Evolutionary conservation across 1,139 yeast species (phyloP).

Genomic region (Debaryomyces sp.): DNA sequence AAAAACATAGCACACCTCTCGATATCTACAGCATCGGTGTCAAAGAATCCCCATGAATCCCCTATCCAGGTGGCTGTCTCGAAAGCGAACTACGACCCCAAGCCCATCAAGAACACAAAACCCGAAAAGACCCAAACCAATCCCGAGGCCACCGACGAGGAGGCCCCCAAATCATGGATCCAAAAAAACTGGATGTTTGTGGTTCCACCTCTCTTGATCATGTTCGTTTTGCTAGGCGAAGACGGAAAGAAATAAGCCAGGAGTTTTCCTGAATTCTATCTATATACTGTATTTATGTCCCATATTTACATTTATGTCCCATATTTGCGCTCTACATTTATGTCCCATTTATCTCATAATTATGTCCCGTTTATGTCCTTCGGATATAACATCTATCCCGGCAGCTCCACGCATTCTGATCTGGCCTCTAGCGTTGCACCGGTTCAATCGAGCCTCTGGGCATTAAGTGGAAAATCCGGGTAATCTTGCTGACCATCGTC

Average conservation of each 20-base stretch:
- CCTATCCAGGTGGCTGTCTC: not conserved
- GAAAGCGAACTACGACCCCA: not conserved
- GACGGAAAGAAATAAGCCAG: slow-evolving; percentile 13
- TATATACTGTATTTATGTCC: not conserved
- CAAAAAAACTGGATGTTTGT: slow-evolving; percentile 59
- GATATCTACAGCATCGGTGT: not conserved
- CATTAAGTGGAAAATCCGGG: not conserved
- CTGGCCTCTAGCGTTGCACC: not conserved
- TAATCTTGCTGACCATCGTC: slow-evolving; percentile 12
- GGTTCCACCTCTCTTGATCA: slow-evolving; percentile 43
- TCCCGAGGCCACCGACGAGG: slow-evolving; percentile 24
- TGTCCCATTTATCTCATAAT: too few relatives aligned
- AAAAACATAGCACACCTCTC: slow-evolving; percentile 3
- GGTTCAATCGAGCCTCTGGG: not conserved
- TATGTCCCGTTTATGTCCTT: too few relatives aligned
- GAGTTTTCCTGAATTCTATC: not conserved
- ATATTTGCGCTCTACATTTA: too few relatives aligned
- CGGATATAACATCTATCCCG: not conserved
- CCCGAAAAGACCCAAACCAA: slow-evolving; percentile 6
- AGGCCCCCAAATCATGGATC: slow-evolving; percentile 48
- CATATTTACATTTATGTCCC: not conserved
- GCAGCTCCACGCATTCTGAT: not conserved
- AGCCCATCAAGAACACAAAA: not conserved
- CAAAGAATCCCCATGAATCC: not conserved
- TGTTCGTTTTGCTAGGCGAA: slow-evolving; percentile 32